Base-by-base conservation (phyloP, 148 eudicot genomes). In the Cornus controversa region DNA sequence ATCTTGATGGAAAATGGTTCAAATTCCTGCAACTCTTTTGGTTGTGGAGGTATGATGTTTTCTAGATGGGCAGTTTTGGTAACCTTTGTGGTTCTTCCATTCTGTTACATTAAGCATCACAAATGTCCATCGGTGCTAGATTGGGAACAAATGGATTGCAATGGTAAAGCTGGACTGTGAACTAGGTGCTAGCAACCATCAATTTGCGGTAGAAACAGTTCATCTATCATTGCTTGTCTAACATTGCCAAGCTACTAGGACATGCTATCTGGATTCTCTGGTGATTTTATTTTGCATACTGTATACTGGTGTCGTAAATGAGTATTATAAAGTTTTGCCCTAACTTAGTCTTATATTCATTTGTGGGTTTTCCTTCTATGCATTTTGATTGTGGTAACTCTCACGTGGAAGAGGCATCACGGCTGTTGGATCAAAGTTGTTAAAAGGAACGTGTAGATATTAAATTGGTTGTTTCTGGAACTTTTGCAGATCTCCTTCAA, bases 401-500 rank as follows among this genome's bases (percentile, higher is more conserved):
- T 88, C 88, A 84, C 80, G 82, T 91, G 89, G 90, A 86, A 87
- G 89, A 84, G 90, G 91, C 88, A 89, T 84, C 91, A 78, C 85
- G 88, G 93, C 92, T 89, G 86, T 86, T 91, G 92, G 91, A 85
- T 85, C 87, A 84, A 80, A 79, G 82, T 89, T 86, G 84, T 90
- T 83, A 83, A 80, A 86, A 80, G 88, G 91, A 85, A 82, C 87
- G 72, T 77, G 80, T 86, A 87, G 97, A 84, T 87, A 84, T 87
- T 88, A 87, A 92, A 87, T 70, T 91, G 85, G 79, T 89, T 91
- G 84, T 92, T 94, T 94, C 84, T 94, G 97, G 93, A 92, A 92
- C 91, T 94, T 94, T 94, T 94, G 98, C 98, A 94, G 98, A 92
- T 92, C 98, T 77, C 95, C 86, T 37, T 89, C 97, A 86, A 94